Evolutionary conservation across 176 grass and related monocot genomes (phyloP).

Genomic region (Pharus latifolius): DNA sequence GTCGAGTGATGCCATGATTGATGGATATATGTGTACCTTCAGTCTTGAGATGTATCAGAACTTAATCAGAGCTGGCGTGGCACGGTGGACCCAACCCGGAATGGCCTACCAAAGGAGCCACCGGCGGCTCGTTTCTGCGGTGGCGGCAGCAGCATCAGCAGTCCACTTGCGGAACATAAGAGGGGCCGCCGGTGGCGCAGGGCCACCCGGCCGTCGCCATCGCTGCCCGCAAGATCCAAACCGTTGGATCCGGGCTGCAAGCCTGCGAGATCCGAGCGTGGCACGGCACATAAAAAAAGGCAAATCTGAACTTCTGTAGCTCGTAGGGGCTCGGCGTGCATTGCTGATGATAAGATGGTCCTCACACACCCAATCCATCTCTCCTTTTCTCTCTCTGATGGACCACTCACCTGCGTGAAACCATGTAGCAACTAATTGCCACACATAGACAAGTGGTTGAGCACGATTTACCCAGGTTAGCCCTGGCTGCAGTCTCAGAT

Average conservation of each 20-base stretch:
- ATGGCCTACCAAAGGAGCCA: too few relatives aligned
- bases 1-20: too few relatives aligned
- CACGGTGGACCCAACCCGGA: too few relatives aligned
- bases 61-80: too few relatives aligned
- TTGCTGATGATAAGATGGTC: slow-evolving; percentile 12
- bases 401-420: background rate
- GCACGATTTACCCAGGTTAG: too few relatives aligned
- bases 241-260: slow-evolving; percentile 17
- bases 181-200: background rate
- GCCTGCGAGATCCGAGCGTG: slow-evolving; percentile 17
- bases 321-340: background rate
- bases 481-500: too few relatives aligned
- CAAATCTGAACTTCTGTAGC: background rate
- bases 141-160: too few relatives aligned
- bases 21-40: too few relatives aligned
- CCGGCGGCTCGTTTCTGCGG: too few relatives aligned
- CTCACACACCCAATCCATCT: background rate
- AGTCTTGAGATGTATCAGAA: too few relatives aligned
- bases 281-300: slow-evolving; percentile 16
- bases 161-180: slow-evolving; percentile 8
- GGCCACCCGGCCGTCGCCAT: slow-evolving; percentile 7
- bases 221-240: background rate
- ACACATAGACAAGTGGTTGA: too few relatives aligned
- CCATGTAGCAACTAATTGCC: too few relatives aligned
- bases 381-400: background rate